Evolutionary conservation across 768 basidiomycete species (phyloP), one percentile per base, ranked within the genome.

Genomic region (Hypholoma fasciculare): DNA sequence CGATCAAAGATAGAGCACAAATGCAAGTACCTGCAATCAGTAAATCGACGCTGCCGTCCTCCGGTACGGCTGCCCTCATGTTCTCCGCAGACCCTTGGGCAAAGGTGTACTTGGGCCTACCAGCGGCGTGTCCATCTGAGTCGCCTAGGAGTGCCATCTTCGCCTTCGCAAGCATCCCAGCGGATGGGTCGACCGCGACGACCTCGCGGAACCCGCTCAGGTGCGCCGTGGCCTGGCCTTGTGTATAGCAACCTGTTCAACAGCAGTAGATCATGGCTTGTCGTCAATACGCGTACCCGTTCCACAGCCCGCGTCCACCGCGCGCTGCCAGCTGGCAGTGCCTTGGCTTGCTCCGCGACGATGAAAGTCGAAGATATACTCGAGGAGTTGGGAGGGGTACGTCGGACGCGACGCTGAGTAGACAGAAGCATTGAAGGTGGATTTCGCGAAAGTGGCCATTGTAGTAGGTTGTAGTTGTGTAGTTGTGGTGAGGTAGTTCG

Each of bases 241-340:
- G 19, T 49, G n/a, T 37, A 16, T 48, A 20, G 9, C 9, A 42
- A 6, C 30, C 6, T 34, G 14, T 13, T n/a, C 44, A 49, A 19
- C 26, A 14, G 34, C 49, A 36, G 16, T 54, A 11, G 19, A 19
- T 23, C 47, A 36, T 39, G 16, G 4, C 26, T 20, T 16, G 37
- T 13, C 16, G 39, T 20, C 23, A 34, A 40, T n/a, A 16, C 34
- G 34, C 43, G 27, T 57, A 89, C 92, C 89, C n/a, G 92, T 90
- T 26, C 93, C 92, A 71, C 92, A 94, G 4, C 93, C 92, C 2
- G 93, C 68, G 63, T 95, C 92, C 0, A 92, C 76, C 0, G 88
- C 90, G 16, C 72, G 75, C 13, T 83, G 77, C 80, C 84, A 89
- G 53, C 69, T 60, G 49, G 71, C 58, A n/a, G 47, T 40, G 20